These are phyloP conservation scores for Agastache rugosa DNA, from an alignment of 257 asterid species.

Conservation along the genomic window DNA sequence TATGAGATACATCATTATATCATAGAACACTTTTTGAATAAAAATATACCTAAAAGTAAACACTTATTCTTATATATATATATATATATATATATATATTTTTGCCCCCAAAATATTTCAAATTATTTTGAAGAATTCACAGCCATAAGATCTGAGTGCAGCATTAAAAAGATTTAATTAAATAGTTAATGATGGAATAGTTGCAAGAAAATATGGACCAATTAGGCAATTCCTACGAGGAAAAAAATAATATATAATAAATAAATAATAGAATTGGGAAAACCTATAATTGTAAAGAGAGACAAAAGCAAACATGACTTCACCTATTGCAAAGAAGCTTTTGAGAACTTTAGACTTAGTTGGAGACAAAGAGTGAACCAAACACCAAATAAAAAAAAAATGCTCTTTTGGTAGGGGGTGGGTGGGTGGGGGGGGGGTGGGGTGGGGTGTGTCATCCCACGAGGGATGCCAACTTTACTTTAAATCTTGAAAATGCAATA, in stretches of 20 bases:
- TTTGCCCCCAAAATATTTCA: neutral
- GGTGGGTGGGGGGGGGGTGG: neutral
- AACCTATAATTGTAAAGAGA: conserved; percentile 36
- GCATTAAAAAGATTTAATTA: neutral
- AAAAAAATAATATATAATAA: conserved; percentile 20
- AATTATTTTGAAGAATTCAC: neutral
- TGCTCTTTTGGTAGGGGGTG: neutral
- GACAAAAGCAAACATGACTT: conserved; percentile 47
- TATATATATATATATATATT: too few relatives aligned
- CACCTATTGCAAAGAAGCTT: conserved; percentile 49
- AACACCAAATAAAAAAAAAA: conserved; percentile 34
- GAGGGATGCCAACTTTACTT: neutral
- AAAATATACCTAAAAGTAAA: neutral
- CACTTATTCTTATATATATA: neutral
- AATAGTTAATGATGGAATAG: conserved; percentile 10
- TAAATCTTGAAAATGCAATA: neutral
- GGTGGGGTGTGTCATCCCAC: neutral
- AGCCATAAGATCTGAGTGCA: neutral
- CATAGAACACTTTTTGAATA: conserved; percentile 12
- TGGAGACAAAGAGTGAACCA: conserved; percentile 45
- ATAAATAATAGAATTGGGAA: conserved; percentile 31
- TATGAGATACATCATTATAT: conserved; percentile 16
- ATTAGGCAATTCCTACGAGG: conserved; percentile 34
- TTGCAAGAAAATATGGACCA: conserved; percentile 33
- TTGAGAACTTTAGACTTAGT: conserved; percentile 43